Conservation (phyloP, 2,329 filamentous ascomycete species). For the Colletotrichum sp. region DNA sequence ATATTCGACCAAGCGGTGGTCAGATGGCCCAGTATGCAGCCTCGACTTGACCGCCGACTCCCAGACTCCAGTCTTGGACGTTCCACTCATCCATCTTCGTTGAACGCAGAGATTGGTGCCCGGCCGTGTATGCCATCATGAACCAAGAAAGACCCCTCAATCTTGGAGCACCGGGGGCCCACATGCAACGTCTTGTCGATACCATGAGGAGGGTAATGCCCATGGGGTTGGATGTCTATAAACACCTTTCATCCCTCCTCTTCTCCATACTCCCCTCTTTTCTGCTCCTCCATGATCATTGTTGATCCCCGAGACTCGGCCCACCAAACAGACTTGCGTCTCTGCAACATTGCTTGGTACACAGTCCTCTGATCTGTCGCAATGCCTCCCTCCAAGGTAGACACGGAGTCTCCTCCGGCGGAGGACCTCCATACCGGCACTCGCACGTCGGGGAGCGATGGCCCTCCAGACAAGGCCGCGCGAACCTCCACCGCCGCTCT, state of each 20-base stretch:
- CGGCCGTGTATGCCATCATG: background rate
- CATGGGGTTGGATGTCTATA: background rate
- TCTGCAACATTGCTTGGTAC: background rate
- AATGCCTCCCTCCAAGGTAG: slow-evolving; percentile 9
- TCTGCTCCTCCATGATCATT: background rate
- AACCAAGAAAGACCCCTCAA: background rate
- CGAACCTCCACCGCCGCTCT: slow-evolving; percentile 29
- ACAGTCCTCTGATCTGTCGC: background rate
- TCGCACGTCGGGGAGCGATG: background rate
- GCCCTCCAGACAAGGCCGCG: background rate
- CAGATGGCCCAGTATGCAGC: background rate
- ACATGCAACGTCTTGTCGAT: background rate
- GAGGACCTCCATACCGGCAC: background rate
- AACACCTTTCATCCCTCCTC: background rate
- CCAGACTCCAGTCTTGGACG: background rate
- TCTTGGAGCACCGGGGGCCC: background rate
- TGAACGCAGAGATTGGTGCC: background rate
- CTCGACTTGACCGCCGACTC: background rate
- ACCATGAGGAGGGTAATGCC: background rate
- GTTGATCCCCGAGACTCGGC: background rate
- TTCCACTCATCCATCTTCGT: slow-evolving; percentile 12
- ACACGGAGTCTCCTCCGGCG: slow-evolving; percentile 3
- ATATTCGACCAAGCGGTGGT: background rate
- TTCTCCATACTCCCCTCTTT: background rate
- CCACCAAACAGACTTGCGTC: background rate